phyloP scores from a whole-genome alignment of 257 asterid species.

The Mitragyna speciosa region DNA sequence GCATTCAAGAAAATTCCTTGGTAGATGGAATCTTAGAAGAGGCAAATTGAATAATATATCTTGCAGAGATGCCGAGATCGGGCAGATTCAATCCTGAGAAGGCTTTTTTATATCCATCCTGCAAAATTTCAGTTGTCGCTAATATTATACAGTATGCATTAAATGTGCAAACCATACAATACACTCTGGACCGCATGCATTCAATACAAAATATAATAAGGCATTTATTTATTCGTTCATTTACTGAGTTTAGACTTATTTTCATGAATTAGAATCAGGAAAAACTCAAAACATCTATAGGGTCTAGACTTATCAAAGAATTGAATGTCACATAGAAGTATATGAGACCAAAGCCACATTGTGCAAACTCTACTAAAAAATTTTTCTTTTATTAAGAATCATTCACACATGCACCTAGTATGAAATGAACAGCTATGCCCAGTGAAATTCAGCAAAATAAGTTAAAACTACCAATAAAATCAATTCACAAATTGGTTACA shows the following conservation, averaged over 20 bases:
- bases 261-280: no score
- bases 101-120: conserved; percentile 1
- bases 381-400: background rate
- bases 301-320: no score
- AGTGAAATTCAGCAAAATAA: no score
- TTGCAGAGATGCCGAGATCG: conserved; percentile 14
- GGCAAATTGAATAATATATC: conserved; percentile 5
- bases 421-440: no score
- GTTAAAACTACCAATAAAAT: no score
- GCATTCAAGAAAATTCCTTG: background rate
- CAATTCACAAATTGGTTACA: no score
- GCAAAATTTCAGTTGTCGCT: conserved; percentile 9
- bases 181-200: background rate
- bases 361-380: background rate
- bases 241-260: no score
- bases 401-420: no score
- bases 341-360: no score
- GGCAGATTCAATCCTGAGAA: conserved; percentile 19
- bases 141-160: conserved; percentile 6
- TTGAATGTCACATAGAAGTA: no score
- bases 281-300: no score
- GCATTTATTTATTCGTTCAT: background rate
- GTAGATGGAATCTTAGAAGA: background rate
- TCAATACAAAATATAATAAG: background rate
- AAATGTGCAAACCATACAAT: background rate